Evolutionary conservation across 331 rosid species (phyloP).

Genomic region (Malus hybrid): DNA sequence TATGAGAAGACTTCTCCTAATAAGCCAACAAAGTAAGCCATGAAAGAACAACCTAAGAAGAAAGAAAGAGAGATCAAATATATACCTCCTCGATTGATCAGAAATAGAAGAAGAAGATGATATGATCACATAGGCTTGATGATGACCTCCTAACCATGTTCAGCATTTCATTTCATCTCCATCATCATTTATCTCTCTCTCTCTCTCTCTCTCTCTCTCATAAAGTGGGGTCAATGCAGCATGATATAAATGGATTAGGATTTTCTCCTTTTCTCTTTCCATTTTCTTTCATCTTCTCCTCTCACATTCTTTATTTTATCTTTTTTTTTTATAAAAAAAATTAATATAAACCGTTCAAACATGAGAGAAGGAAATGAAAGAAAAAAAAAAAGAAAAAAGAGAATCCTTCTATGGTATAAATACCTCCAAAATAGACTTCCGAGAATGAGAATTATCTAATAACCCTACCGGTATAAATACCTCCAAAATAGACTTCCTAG

Average conservation of each 20-base stretch:
- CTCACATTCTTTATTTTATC: no score
- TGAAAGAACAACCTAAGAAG: slow-evolving; percentile 50
- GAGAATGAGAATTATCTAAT: slow-evolving; percentile 15
- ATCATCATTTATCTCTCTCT: not conserved
- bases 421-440: slow-evolving; percentile 62
- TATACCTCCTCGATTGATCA: slow-evolving; percentile 16
- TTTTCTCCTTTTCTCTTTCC: no score
- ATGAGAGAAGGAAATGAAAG: no score
- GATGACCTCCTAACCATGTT: slow-evolving; percentile 48
- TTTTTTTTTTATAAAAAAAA: no score
- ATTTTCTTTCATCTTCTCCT: no score
- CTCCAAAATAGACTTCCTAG: slow-evolving; percentile 55
- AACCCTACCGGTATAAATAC: slow-evolving; percentile 15
- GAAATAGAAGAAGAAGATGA: slow-evolving; percentile 34
- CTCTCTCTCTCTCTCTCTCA: slow-evolving; percentile 15
- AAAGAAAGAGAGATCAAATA: slow-evolving; percentile 36
- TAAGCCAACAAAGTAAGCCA: slow-evolving; percentile 35
- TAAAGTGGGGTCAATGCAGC: slow-evolving; percentile 65
- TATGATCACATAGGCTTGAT: slow-evolving; percentile 43
- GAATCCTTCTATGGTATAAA: no score
- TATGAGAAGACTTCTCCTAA: slow-evolving; percentile 29
- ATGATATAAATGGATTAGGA: not conserved
- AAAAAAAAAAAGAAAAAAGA: no score
- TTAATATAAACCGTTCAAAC: no score
- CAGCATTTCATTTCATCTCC: slow-evolving; percentile 34